Base-by-base conservation (phyloP, 345 rosid species). In the Trapa bicornis region DNA sequence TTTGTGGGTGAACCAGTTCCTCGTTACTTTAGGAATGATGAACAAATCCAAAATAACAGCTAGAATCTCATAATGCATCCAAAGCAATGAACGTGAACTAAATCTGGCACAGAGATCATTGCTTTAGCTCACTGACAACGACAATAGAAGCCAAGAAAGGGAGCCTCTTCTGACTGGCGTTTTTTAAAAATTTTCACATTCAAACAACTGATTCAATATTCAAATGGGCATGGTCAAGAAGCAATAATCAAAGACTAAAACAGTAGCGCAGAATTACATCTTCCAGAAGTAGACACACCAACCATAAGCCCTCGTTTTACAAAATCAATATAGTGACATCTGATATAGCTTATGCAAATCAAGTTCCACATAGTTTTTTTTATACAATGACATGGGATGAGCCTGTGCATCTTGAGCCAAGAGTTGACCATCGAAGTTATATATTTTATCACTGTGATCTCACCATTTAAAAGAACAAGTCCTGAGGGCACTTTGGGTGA, bases 1-100 rank as follows among this genome's bases (percentile, higher is more conserved):
- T 66, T 74, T 58, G 29, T 41, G 50, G 50, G 73, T 71, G 75
- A 68, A 76, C 58, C 73, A 69, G 71, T 65, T 35, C 63, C 70
- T 29, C 47, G 60, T 43, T 39, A 38, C 56, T 50, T 50, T 16
- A 15, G 22, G 56, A 15, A 15, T 50, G 56, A 50, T n/a, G 60
- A 54, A 11, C 60, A 54, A 1, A n/a, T 54, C 60, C 60, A 54
- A 58, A 58, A 33, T 11, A 33, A 58, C 63, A 58, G 63, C 63
- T 58, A 58, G 33, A 29, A n/a, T 58, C 63, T 11, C 4, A 32
- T 58, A 32, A 58, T 58, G 13, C 15, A 33, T 58, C 37, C 33
- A 58, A 58, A 58, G 38, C 63, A 33, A 29, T 58, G 63, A 58
- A 32, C 9, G 16, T 36, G 33, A 35, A 32, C 63, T 32, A 58